A percentile compares a stretch with the other conserved stretches of the same genome.
Evolutionary conservation across 2,329 filamentous ascomycete species (phyloP).

Genomic region (Teratosphaeria destructans): DNA sequence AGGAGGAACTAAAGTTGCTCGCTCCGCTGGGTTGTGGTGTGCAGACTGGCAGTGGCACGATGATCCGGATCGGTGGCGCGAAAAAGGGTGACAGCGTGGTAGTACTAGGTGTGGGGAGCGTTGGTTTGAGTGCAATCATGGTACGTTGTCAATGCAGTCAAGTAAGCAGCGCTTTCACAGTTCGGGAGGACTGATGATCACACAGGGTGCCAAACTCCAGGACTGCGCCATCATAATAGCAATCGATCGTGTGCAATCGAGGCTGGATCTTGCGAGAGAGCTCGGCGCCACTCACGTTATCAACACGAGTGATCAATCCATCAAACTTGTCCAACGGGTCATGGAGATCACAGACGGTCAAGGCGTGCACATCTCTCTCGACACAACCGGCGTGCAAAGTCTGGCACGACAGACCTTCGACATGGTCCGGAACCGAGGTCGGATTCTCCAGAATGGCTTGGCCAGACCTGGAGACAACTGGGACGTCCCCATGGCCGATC

Average conservation of each 20-base stretch:
- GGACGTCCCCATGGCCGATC: not conserved
- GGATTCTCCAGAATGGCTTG: not conserved
- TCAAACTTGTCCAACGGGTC: not conserved
- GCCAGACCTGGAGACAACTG: not conserved
- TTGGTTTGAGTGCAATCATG: slow-evolving; percentile 29
- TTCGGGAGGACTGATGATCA: not conserved
- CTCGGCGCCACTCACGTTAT: slow-evolving; percentile 32
- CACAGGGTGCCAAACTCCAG: slow-evolving; percentile 11
- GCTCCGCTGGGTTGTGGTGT: slow-evolving; percentile 18
- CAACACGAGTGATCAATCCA: slow-evolving; percentile 9
- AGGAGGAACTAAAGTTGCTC: slow-evolving; percentile 15
- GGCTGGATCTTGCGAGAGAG: slow-evolving; percentile 27
- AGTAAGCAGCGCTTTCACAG: not conserved
- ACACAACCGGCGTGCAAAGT: not conserved
- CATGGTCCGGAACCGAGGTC: not conserved
- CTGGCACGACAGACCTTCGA: not conserved
- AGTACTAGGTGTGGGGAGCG: slow-evolving; percentile 16
- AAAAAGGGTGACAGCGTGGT: slow-evolving; percentile 12
- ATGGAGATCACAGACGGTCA: not conserved
- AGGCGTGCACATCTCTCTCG: not conserved
- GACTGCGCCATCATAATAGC: slow-evolving; percentile 28
- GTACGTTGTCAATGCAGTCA: not conserved
- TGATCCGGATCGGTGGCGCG: slow-evolving; percentile 16
- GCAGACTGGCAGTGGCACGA: slow-evolving; percentile 18
- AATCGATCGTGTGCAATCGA: slow-evolving; percentile 25